A percentile compares a stretch with the other conserved stretches of the same genome.
phyloP scores from a whole-genome alignment of 2,329 filamentous ascomycete species.

The Aspergillus melleus region DNA sequence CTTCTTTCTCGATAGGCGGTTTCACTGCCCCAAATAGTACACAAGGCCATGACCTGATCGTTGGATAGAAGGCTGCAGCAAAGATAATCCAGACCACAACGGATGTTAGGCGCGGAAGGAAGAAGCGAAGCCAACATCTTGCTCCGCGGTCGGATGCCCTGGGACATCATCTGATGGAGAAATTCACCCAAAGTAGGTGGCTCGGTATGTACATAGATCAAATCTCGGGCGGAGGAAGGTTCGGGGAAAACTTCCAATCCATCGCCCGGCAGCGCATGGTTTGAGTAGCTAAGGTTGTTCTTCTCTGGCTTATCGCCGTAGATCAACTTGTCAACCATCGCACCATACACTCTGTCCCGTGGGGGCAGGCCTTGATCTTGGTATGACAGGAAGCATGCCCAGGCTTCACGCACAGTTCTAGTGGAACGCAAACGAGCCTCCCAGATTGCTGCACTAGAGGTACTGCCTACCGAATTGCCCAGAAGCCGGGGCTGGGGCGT shows the following conservation, averaged over 20 bases:
- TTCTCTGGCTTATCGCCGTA: constrained; percentile 33
- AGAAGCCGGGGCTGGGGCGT: constrained; percentile 32
- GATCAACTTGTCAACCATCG: constrained; percentile 59
- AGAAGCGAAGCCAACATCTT: constrained; percentile 53
- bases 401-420: constrained; percentile 62
- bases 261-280: constrained; percentile 54
- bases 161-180: constrained; percentile 50
- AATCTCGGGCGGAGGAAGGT: constrained; percentile 57
- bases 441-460: constrained; percentile 49
- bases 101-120: constrained; percentile 40
- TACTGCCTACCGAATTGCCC: constrained; percentile 16
- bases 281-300: constrained; percentile 21
- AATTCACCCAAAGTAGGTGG: constrained; percentile 56
- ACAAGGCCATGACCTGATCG: constrained; percentile 32
- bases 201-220: constrained; percentile 56
- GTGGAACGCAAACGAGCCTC: constrained; percentile 59
- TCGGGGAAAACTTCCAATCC: constrained; percentile 55
- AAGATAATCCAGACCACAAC: constrained; percentile 46
- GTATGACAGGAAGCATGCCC: constrained; percentile 63
- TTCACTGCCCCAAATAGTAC: constrained; percentile 21
- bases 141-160: constrained; percentile 44
- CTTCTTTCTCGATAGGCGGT: constrained; percentile 15
- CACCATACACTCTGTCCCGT: constrained; percentile 51
- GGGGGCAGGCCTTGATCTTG: constrained; percentile 44
- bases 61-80: constrained; percentile 34